phyloP scores from a whole-genome alignment of 2,329 filamentous ascomycete genomes.

The Sphaerostilbella broomeana region DNA sequence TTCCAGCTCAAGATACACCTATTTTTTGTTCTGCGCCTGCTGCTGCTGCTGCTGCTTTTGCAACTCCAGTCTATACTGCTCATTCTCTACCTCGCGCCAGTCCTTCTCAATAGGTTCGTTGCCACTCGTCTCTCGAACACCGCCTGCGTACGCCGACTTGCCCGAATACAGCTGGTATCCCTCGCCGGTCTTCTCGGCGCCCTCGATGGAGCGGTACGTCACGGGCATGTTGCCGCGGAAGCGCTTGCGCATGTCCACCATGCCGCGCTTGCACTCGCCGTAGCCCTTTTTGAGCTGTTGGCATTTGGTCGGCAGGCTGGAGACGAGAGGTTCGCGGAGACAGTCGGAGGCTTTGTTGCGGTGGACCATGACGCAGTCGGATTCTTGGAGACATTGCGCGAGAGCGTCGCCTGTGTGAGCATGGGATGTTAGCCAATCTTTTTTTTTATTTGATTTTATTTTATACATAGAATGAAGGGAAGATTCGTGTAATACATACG shows the following conservation, averaged over 20 bases:
- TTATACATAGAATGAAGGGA: conserved; percentile 1
- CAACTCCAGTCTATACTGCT: conserved; percentile 42
- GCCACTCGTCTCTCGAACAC: conserved; percentile 59
- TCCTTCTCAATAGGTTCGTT: conserved; percentile 56
- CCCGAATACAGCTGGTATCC: conserved; percentile 75
- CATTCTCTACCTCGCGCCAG: conserved; percentile 60
- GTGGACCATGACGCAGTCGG: conserved; percentile 91
- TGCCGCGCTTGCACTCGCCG: conserved; percentile 88
- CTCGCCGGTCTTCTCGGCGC: conserved; percentile 43
- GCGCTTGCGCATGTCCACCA: conserved; percentile 98
- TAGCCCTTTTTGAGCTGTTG: conserved; percentile 90
- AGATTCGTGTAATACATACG: conserved; percentile 53
- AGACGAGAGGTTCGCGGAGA: conserved; percentile 71
- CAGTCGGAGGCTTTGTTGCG: conserved; percentile 84
- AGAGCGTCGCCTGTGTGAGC: conserved; percentile 67
- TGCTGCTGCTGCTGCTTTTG: too few species aligned
- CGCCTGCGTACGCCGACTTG: conserved; percentile 58
- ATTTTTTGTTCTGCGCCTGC: conserved; percentile 13
- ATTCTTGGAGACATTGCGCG: conserved; percentile 90
- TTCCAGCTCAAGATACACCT: neutral
- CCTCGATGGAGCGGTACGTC: conserved; percentile 50
- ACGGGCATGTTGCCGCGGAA: conserved; percentile 92
- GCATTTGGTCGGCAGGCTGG: conserved; percentile 78
- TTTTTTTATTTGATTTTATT: conserved; percentile 1
- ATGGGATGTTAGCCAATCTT: conserved; percentile 1